A percentile compares a stretch with the other conserved stretches of the same genome.
Conservation (phyloP, 139 green algal genomes). For the Picochlorum sp. region DNA sequence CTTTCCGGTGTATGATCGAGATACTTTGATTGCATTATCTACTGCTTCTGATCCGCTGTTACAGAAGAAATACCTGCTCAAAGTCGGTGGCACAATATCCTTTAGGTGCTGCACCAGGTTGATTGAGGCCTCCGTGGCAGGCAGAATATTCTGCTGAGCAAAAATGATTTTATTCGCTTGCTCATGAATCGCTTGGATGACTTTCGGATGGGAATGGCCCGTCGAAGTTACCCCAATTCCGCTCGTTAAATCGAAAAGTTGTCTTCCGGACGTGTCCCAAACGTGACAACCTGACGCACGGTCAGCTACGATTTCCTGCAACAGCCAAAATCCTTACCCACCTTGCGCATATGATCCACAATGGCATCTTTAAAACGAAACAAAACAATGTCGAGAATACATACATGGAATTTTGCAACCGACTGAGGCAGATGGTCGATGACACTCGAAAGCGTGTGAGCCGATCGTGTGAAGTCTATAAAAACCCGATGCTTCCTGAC, state of each 20-base stretch:
- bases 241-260: slow-evolving; percentile 59
- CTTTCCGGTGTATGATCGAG: slow-evolving; percentile 46
- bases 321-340: too few species aligned
- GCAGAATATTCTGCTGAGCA: slow-evolving; percentile 75
- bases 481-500: too few species aligned
- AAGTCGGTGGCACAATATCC: slow-evolving; percentile 33
- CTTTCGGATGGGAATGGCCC: slow-evolving; percentile 70
- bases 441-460: background rate
- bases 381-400: background rate
- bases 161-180: slow-evolving; percentile 61
- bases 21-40: slow-evolving; percentile 80
- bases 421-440: background rate
- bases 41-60: slow-evolving; percentile 68
- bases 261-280: slow-evolving; percentile 42
- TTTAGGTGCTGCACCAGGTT: slow-evolving; percentile 42
- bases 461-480: background rate
- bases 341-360: background rate
- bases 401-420: background rate
- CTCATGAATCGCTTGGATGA: slow-evolving; percentile 60
- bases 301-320: slow-evolving; percentile 56
- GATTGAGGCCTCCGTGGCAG: slow-evolving; percentile 15
- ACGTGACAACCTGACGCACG: slow-evolving; percentile 48
- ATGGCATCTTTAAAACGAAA: background rate
- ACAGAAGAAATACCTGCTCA: slow-evolving; percentile 50
- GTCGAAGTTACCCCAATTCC: slow-evolving; percentile 68